Percentiles rank a stretch among this genome's conserved stretches.
phyloP scores from a whole-genome alignment of 192 early-diverging fungal genomes.

The Cladochytrium replicatum region DNA sequence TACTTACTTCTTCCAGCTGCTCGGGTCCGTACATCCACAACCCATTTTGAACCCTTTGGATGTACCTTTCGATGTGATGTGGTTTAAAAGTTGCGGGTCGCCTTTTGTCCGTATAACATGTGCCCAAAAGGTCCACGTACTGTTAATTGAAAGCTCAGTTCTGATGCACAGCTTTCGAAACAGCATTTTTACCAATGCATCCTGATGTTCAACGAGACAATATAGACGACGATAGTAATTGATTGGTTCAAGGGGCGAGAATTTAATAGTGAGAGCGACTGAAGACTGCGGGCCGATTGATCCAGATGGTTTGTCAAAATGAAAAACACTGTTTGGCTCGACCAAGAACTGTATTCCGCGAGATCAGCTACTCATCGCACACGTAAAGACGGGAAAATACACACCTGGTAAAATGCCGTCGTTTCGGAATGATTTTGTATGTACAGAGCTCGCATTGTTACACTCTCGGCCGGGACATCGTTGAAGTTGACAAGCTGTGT shows the following conservation, averaged over 20 bases:
- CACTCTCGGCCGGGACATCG: slow-evolving; percentile 26
- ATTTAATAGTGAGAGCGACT: slow-evolving; percentile 37
- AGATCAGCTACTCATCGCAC: neutral
- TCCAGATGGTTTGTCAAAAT: slow-evolving; percentile 43
- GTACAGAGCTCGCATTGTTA: slow-evolving; percentile 30
- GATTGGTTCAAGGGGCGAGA: slow-evolving; percentile 41
- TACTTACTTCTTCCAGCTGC: slow-evolving; percentile 43
- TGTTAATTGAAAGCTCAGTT: slow-evolving; percentile 1
- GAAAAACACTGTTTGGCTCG: slow-evolving; percentile 35
- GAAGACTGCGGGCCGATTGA: slow-evolving; percentile 37
- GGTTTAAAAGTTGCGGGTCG: slow-evolving; percentile 39
- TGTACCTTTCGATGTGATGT: slow-evolving; percentile 35
- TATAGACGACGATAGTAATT: slow-evolving; percentile 49
- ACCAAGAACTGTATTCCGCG: slow-evolving; percentile 26
- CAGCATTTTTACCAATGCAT: slow-evolving; percentile 27
- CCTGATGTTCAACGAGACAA: slow-evolving; percentile 46
- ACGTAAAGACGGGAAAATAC: too few species aligned
- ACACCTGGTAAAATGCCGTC: slow-evolving; percentile 37
- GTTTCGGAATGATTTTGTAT: slow-evolving; percentile 31
- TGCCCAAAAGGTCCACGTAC: slow-evolving; percentile 42
- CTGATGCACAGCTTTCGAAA: neutral
- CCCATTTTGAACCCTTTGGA: slow-evolving; percentile 33
- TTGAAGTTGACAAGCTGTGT: slow-evolving; percentile 45
- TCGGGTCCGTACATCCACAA: slow-evolving; percentile 43
- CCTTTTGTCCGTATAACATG: slow-evolving; percentile 47